Evolutionary conservation across 176 grass and related monocot species (phyloP).

Genomic region (Phragmites australis): DNA sequence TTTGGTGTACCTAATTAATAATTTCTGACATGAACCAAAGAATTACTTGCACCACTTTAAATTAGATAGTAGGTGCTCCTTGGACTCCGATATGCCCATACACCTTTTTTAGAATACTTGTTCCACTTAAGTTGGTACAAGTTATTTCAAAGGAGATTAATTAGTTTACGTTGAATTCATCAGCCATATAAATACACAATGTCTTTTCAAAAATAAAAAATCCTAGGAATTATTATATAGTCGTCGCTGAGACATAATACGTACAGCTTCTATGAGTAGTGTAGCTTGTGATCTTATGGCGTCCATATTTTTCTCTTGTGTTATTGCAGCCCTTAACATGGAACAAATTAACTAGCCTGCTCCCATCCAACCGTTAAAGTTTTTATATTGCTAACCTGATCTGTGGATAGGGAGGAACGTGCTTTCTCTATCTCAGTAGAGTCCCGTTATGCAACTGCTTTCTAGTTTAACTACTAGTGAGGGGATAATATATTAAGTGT

Average conservation of each 20-base stretch:
- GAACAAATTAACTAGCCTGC: background rate
- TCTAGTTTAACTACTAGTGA: conserved; percentile 40
- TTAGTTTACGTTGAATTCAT: background rate
- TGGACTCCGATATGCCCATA: background rate
- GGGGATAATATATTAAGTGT: conserved; percentile 45
- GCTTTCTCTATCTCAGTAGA: conserved; percentile 45
- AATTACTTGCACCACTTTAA: conserved; percentile 48
- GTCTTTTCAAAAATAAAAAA: background rate
- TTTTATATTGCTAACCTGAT: background rate
- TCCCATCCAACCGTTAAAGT: conserved; percentile 32
- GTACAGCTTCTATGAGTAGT: background rate
- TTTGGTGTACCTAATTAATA: conserved; percentile 43
- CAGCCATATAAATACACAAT: background rate
- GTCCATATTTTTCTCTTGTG: background rate
- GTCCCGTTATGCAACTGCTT: conserved; percentile 57
- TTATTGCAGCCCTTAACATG: background rate
- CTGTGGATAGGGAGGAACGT: conserved; percentile 23
- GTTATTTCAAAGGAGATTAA: background rate
- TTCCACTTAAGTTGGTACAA: conserved; percentile 19
- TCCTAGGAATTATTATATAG: background rate
- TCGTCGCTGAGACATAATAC: background rate
- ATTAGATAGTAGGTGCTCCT: conserved; percentile 30
- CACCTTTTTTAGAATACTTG: background rate
- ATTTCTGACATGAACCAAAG: conserved; percentile 3
- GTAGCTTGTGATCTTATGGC: conserved; percentile 1